phyloP scores from a whole-genome alignment of 768 basidiomycete genomes.

The Termitomyces titanicus region DNA sequence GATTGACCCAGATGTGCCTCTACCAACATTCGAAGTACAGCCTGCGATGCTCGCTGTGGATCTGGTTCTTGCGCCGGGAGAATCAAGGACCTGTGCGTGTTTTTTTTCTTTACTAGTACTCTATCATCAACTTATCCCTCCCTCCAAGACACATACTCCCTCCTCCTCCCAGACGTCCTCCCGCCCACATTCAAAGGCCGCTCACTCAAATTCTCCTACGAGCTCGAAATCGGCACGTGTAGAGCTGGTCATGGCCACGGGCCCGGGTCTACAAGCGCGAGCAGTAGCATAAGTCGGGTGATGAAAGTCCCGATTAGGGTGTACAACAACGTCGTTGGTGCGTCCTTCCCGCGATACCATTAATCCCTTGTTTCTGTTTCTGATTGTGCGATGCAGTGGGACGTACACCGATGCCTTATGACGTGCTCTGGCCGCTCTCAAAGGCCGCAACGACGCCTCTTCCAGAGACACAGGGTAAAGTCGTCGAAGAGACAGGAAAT shows the following conservation, averaged over 20 bases:
- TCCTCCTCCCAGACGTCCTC: slow-evolving; percentile 70
- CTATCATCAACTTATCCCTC: neutral
- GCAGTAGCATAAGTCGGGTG: slow-evolving; percentile 59
- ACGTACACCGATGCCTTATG: slow-evolving; percentile 61
- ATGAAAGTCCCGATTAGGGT: slow-evolving; percentile 92
- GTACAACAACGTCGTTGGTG: slow-evolving; percentile 84
- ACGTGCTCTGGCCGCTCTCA: slow-evolving; percentile 77
- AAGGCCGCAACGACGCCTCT: slow-evolving; percentile 30
- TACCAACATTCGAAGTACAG: slow-evolving; percentile 85
- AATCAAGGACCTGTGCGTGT: slow-evolving; percentile 75
- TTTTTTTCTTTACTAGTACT: neutral
- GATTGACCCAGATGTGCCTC: slow-evolving; percentile 56
- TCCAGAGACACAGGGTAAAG: slow-evolving; percentile 34
- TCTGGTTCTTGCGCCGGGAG: slow-evolving; percentile 74
- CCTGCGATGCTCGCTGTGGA: slow-evolving; percentile 91
- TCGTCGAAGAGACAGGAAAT: slow-evolving; percentile 29
- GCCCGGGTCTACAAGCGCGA: slow-evolving; percentile 11
- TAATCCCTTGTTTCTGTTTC: neutral
- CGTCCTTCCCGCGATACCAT: slow-evolving; percentile 22
- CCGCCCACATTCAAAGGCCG: slow-evolving; percentile 92
- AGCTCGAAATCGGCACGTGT: slow-evolving; percentile 86
- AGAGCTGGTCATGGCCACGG: slow-evolving; percentile 45
- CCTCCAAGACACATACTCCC: slow-evolving; percentile 71
- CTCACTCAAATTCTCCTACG: slow-evolving; percentile 81
- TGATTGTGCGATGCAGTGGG: slow-evolving; percentile 35